Base-by-base conservation (phyloP, 306 rosid genomes). In the Herpetospermum pedunculosum region DNA sequence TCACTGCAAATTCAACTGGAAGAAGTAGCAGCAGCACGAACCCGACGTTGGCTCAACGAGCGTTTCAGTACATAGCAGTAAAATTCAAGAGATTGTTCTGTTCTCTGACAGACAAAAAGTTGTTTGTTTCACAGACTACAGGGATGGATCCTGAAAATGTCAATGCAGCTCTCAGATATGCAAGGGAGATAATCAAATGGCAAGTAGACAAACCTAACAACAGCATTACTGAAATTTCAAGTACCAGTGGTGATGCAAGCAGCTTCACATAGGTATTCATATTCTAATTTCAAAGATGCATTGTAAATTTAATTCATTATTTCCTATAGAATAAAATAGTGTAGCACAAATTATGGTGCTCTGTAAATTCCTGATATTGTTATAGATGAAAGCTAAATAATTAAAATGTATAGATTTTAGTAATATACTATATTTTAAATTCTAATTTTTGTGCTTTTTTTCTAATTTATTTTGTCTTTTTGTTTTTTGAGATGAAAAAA, bases 141-240 rank as follows among this genome's bases (percentile, higher is more conserved):
- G 96, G 88, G 4, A 80, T 89, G 83, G 86, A 92, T 70, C 65
- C 83, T 40, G 86, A 83, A 21, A 79, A 85, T n/a, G 89, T 89
- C 7, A 83, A 84, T 53, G 92, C 83, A 71, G 86, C 93, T 64
- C 84, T 92, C n/a, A 82, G 84, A 82, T 89, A 87, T 62, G 93
- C 90, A 11, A 84, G 92, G 76, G 96, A 85, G 84, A 84, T 92
- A 74, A 70, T 78, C 28, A 71, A 60, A 49, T 86, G 89, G 82
- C 60, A 73, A 32, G 79, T 84, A 73, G 85, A 83, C 83, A 69
- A 83, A 3, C 81, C 85, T 52, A 75, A 71, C 57, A 59, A 53
- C 73, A 69, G 37, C 3, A 14, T 43, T 57, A 49, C 50, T 28
- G 91, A 90, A 43, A 47, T 75, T 47, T 87, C 88, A 72, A 57